A percentile compares a stretch with the other conserved stretches of the same genome.
Evolutionary conservation across 2,329 filamentous ascomycete genomes (phyloP).

Genomic region (Beauveria asiatica): DNA sequence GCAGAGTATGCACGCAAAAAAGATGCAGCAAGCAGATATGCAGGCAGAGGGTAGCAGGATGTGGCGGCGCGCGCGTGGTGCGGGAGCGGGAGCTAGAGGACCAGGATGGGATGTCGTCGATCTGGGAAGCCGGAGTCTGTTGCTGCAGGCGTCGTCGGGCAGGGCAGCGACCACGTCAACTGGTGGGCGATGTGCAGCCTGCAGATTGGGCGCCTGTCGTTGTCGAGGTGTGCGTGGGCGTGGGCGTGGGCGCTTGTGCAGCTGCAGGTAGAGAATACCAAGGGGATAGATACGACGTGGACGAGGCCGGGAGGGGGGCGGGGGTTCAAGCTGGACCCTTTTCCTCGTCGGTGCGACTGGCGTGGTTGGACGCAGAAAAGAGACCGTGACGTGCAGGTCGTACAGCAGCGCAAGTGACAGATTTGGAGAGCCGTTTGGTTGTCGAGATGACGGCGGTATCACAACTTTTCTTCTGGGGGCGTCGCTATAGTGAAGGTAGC

Average conservation of each 20-base stretch:
- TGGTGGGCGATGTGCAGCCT: constrained; percentile 1
- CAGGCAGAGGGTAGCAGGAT: background rate
- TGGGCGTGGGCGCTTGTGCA: constrained; percentile 7
- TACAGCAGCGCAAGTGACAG: constrained; percentile 1
- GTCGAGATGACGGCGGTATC: background rate
- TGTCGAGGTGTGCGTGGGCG: constrained; percentile 2
- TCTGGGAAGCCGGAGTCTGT: background rate
- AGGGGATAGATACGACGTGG: constrained; percentile 3
- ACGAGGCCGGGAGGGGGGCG: background rate
- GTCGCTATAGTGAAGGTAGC: constrained; percentile 3
- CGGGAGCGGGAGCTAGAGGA: constrained; percentile 10
- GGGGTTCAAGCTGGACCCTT: background rate
- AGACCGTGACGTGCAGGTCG: background rate
- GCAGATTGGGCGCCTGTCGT: constrained; percentile 5
- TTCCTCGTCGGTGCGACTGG: background rate
- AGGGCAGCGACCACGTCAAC: constrained; percentile 5
- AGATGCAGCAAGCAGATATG: constrained; percentile 4
- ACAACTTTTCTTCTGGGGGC: background rate
- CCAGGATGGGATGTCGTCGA: background rate
- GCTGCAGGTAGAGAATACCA: background rate
- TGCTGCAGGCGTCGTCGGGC: background rate
- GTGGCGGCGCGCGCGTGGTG: constrained; percentile 7
- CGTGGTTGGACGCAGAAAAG: background rate
- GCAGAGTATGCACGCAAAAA: background rate
- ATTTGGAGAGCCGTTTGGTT: background rate